Evolutionary conservation across 495 filamentous ascomycete species (phyloP).

Genomic region (Xylaria scruposa): DNA sequence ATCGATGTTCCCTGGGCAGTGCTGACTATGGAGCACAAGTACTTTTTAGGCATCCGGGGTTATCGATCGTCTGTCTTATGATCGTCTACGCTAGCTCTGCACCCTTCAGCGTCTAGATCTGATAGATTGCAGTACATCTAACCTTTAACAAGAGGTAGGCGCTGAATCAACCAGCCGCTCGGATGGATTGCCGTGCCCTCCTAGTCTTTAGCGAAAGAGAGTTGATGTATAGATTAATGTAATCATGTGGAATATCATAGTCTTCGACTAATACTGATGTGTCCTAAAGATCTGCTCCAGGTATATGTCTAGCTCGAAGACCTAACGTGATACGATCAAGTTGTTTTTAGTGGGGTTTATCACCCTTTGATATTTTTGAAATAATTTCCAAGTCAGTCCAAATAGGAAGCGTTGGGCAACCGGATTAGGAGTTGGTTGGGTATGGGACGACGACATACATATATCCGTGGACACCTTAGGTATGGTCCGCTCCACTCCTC

Average conservation of each 20-base stretch:
- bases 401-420: not conserved
- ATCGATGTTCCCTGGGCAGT: not conserved
- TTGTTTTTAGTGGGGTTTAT: not conserved
- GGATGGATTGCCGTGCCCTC: not conserved
- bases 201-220: not conserved
- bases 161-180: not conserved
- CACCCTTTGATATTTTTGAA: not conserved
- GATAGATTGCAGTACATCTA: not conserved
- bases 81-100: not conserved
- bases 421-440: not conserved
- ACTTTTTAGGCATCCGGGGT: not conserved
- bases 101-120: not conserved
- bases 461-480: not conserved
- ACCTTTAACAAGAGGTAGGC: not conserved
- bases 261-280: not conserved
- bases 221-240: not conserved
- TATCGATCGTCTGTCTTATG: not conserved
- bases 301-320: not conserved
- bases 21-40: not conserved
- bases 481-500: not conserved
- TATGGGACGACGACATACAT: conserved; percentile 5
- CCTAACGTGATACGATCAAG: not conserved
- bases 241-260: not conserved
- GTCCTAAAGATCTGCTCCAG: not conserved
- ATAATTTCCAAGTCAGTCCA: not conserved